A percentile compares a stretch with the other conserved stretches of the same genome.
Conservation (phyloP, 441 rosid species). For the Francoa sonchifolia region DNA sequence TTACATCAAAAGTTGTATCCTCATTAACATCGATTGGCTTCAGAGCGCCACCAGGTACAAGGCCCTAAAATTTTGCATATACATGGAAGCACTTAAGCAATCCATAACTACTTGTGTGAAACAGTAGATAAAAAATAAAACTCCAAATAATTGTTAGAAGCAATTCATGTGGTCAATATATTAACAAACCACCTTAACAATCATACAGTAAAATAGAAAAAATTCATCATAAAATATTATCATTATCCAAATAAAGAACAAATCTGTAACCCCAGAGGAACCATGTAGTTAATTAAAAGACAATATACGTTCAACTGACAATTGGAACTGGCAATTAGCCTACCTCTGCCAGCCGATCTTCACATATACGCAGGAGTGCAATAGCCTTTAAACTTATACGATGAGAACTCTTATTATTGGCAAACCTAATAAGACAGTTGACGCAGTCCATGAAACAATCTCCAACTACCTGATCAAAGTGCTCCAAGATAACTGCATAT, state of each 20-base stretch:
- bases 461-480: conserved; percentile 97
- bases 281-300: too few relatives aligned
- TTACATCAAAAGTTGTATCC: conserved; percentile 66
- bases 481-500: conserved; percentile 92
- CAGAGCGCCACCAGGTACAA: conserved; percentile 89
- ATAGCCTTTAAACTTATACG: conserved; percentile 98
- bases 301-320: conserved; percentile 6
- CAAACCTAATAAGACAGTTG: conserved; percentile 96
- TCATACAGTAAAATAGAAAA: too few relatives aligned
- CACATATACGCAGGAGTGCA: conserved; percentile 98
- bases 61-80: conserved; percentile 50
- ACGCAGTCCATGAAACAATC: conserved; percentile 99
- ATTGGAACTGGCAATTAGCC: conserved; percentile 8
- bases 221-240: too few relatives aligned
- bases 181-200: too few relatives aligned
- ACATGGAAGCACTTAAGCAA: conserved; percentile 8
- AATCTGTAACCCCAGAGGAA: too few relatives aligned
- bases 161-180: too few relatives aligned
- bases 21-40: conserved; percentile 53
- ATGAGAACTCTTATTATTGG: conserved; percentile 86
- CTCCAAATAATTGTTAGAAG: too few relatives aligned
- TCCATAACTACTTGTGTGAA: too few relatives aligned
- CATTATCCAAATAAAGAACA: too few relatives aligned
- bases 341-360: conserved; percentile 99
- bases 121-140: too few relatives aligned